phyloP scores from a whole-genome alignment of 2,329 filamentous ascomycete species.

The Botrytis fabae region DNA sequence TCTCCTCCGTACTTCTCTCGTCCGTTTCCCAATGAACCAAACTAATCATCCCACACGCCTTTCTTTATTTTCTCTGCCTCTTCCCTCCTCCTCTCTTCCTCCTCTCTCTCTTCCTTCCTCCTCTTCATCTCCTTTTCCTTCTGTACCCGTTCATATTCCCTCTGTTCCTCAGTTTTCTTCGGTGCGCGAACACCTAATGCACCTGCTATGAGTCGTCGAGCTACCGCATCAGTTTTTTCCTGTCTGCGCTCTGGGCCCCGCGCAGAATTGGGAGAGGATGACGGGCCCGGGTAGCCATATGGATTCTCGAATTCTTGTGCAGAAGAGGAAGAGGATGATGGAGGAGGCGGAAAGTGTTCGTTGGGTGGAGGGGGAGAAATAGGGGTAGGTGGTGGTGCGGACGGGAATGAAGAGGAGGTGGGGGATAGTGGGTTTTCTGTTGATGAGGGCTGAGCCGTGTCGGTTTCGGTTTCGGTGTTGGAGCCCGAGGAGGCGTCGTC shows the following conservation, averaged over 20 bases:
- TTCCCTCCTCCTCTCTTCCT: constrained; percentile 60
- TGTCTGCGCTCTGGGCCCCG: constrained; percentile 52
- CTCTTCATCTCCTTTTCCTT: constrained; percentile 82
- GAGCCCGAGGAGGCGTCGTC: constrained; percentile 58
- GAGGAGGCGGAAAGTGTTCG: constrained; percentile 22
- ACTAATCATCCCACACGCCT: constrained; percentile 79
- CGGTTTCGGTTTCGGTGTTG: constrained; percentile 25
- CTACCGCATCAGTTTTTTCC: constrained; percentile 92
- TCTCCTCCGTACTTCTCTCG: neutral
- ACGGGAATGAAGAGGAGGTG: constrained; percentile 40
- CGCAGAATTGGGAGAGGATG: constrained; percentile 21
- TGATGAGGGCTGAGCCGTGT: constrained; percentile 28
- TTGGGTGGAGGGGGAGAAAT: constrained; percentile 51
- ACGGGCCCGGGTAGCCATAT: constrained; percentile 30
- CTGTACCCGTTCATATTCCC: constrained; percentile 78
- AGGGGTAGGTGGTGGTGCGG: constrained; percentile 67
- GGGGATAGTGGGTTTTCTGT: constrained; percentile 26
- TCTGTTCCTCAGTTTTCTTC: constrained; percentile 83
- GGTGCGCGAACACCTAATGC: constrained; percentile 80
- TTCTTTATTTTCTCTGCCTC: constrained; percentile 72
- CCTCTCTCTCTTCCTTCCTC: constrained; percentile 69
- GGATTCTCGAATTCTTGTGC: constrained; percentile 29
- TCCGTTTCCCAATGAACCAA: neutral
- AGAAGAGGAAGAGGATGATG: neutral
- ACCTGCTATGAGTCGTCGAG: constrained; percentile 83